Conservation (phyloP, 83 land plant species). For the Picea abies region DNA sequence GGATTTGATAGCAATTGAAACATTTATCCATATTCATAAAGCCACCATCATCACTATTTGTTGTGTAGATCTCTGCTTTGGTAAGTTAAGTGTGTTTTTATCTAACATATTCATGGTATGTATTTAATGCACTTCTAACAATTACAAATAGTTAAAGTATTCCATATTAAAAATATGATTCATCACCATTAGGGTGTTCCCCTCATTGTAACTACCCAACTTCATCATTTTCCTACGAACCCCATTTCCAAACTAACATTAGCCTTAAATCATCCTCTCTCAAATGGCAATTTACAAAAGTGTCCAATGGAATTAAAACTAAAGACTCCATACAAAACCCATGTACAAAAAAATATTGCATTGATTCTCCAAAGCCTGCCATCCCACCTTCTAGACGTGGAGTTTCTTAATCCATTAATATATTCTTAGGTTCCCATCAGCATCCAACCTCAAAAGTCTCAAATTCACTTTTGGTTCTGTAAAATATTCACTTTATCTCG, state of each 20-base stretch:
- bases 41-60: no score
- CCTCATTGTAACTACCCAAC: slow-evolving; percentile 30
- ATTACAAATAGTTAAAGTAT: no score
- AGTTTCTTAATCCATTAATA: slow-evolving; percentile 27
- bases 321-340: slow-evolving; percentile 36
- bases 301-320: slow-evolving; percentile 18
- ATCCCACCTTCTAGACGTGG: slow-evolving; percentile 20
- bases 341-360: slow-evolving; percentile 37
- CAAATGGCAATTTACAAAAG: slow-evolving; percentile 16
- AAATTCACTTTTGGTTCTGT: slow-evolving; percentile 28
- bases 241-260: not conserved
- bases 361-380: slow-evolving; percentile 45
- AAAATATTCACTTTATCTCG: slow-evolving; percentile 41
- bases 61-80: no score
- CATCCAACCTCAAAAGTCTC: slow-evolving; percentile 48
- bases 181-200: slow-evolving; percentile 19
- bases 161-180: slow-evolving; percentile 10
- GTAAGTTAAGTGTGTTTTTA: no score
- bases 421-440: slow-evolving; percentile 40
- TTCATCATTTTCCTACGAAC: slow-evolving; percentile 16
- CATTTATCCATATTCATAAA: no score
- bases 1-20: no score
- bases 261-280: not conserved
- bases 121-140: no score
- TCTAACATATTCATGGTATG: no score